Evolutionary conservation across 345 rosid species (phyloP).

Genomic region (Barbarea vulgaris): DNA sequence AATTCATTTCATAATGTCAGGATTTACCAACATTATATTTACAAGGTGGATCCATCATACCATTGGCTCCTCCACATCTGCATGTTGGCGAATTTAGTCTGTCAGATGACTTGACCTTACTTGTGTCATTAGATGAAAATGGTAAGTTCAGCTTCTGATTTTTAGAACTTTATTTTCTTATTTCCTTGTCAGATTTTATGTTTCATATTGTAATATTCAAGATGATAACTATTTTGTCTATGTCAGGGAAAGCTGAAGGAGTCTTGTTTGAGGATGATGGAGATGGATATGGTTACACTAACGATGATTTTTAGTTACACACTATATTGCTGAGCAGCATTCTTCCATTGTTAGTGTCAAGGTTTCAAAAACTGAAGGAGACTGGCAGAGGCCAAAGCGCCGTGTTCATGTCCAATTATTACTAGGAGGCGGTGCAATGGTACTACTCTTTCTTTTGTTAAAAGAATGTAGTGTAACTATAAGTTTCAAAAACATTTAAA

Average conservation of each 20-base stretch:
- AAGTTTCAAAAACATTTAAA: slow-evolving; percentile 19
- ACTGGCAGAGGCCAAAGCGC: slow-evolving; percentile 81
- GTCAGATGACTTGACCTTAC: slow-evolving; percentile 74
- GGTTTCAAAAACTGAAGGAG: slow-evolving; percentile 68
- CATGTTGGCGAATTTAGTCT: slow-evolving; percentile 65
- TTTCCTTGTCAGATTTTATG: slow-evolving; percentile 18
- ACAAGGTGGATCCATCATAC: slow-evolving; percentile 88
- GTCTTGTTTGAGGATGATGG: slow-evolving; percentile 82
- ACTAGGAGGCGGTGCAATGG: slow-evolving; percentile 85
- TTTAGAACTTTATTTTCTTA: too few relatives aligned
- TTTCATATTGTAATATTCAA: background rate
- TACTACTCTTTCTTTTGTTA: slow-evolving; percentile 26
- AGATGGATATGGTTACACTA: slow-evolving; percentile 77
- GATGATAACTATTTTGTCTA: background rate
- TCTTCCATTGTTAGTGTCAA: slow-evolving; percentile 63
- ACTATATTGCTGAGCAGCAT: slow-evolving; percentile 63
- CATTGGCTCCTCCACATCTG: slow-evolving; percentile 65
- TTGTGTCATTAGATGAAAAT: slow-evolving; percentile 77
- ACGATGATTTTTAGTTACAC: slow-evolving; percentile 66
- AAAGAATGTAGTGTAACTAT: background rate
- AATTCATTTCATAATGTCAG: slow-evolving; percentile 44
- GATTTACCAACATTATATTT: slow-evolving; percentile 83
- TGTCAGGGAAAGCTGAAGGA: slow-evolving; percentile 73
- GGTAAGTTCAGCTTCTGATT: slow-evolving; percentile 53
- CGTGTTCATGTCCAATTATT: slow-evolving; percentile 65